Conservation (phyloP, 192 early-diverging fungal genomes). For the Pilobolus umbonatus region DNA sequence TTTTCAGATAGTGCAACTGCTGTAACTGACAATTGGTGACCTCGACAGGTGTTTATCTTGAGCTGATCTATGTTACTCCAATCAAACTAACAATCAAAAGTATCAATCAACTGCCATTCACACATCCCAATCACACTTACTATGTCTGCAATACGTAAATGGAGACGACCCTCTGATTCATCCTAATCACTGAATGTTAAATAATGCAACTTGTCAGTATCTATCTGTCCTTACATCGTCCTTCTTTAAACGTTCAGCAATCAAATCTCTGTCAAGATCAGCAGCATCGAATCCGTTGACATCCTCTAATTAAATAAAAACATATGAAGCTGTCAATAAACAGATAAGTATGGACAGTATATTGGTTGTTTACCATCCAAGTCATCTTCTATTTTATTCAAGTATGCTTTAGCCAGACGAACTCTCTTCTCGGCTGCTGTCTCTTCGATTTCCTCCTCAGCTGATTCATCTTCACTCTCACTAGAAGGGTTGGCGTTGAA, state of each 20-base stretch:
- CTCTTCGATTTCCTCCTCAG: constrained; percentile 66
- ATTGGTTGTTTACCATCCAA: constrained; percentile 35
- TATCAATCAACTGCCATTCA: constrained; percentile 16
- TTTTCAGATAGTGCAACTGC: constrained; percentile 68
- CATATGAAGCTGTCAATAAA: neutral
- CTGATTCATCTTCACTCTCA: constrained; percentile 51
- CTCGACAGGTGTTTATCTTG: constrained; percentile 42
- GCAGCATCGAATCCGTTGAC: constrained; percentile 82
- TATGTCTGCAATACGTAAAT: constrained; percentile 53
- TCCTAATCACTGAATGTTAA: constrained; percentile 42
- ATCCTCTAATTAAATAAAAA: constrained; percentile 35
- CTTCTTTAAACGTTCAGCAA: constrained; percentile 77
- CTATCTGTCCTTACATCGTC: constrained; percentile 57
- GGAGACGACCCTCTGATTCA: constrained; percentile 48
- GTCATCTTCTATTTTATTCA: constrained; percentile 69
- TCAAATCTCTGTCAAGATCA: constrained; percentile 89
- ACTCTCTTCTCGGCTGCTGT: constrained; percentile 91
- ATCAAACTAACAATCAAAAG: constrained; percentile 15
- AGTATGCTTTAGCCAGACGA: constrained; percentile 89
- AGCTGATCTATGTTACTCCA: constrained; percentile 28
- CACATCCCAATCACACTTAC: constrained; percentile 31
- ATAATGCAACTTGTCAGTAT: too few relatives aligned
- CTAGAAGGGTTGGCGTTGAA: constrained; percentile 55
- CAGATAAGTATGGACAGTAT: too few relatives aligned
- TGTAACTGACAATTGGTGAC: constrained; percentile 78